These are phyloP conservation scores for Puccinia coronata DNA, from an alignment of 1,284 basidiomycete species.

Conservation along the genomic window DNA sequence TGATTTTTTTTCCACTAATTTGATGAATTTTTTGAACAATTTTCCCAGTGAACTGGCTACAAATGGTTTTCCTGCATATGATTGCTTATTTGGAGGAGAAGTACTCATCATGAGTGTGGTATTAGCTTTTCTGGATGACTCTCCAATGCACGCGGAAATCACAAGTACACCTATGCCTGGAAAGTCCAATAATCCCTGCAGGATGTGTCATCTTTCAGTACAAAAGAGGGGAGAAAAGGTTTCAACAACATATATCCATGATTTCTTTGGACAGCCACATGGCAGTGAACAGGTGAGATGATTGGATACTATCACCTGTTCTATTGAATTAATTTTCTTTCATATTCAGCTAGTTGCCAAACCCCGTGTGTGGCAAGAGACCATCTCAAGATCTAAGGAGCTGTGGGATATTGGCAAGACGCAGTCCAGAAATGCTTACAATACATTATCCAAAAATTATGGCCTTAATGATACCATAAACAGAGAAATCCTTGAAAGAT, in stretches of 20 bases:
- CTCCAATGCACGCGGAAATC: neutral
- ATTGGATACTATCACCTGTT: neutral
- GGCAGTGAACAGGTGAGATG: neutral
- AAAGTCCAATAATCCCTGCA: neutral
- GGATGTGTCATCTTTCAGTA: neutral
- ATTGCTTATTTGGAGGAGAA: neutral
- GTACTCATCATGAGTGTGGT: neutral
- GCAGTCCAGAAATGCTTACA: neutral
- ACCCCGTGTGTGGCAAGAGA: too few species aligned
- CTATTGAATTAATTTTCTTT: neutral
- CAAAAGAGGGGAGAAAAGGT: neutral
- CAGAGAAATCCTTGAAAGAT: neutral
- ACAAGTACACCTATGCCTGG: neutral
- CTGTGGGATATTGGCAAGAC: neutral
- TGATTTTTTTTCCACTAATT: slow-evolving; percentile 55
- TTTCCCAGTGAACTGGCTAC: neutral
- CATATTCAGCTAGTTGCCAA: neutral
- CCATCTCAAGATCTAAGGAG: neutral
- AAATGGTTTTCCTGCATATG: neutral
- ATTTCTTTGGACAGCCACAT: neutral
- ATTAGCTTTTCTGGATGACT: neutral
- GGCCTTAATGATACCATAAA: neutral
- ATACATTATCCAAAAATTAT: neutral
- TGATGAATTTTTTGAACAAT: neutral
- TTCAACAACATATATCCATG: neutral